These are phyloP conservation scores for Gossypium lobatum DNA, from an alignment of 441 rosid species.

Conservation along the genomic window DNA sequence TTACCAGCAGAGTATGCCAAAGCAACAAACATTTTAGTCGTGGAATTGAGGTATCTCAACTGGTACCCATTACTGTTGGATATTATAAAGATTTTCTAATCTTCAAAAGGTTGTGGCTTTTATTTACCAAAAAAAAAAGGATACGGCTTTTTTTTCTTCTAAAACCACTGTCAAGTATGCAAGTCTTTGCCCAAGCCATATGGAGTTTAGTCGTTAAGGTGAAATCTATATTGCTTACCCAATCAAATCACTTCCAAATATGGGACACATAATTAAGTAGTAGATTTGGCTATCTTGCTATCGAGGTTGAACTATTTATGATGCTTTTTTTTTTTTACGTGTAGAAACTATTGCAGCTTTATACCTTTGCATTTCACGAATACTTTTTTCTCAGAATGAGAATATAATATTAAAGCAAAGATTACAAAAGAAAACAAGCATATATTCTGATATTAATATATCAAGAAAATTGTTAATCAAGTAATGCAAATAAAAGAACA, in stretches of 20 bases:
- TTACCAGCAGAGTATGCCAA: neutral
- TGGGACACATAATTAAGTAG: neutral
- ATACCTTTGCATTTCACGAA: neutral
- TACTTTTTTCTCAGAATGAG: neutral
- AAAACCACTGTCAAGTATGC: neutral
- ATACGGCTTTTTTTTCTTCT: neutral
- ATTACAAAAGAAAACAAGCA: neutral
- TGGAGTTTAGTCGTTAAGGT: neutral
- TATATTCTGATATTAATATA: conserved; percentile 8
- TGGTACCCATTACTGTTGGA: neutral
- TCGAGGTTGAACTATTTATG: neutral
- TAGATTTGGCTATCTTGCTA: neutral
- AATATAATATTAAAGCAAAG: conserved; percentile 3
- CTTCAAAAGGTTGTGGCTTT: too few species aligned
- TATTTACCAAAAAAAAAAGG: too few species aligned
- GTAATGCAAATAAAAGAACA: neutral
- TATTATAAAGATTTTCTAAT: neutral
- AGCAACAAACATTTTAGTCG: neutral
- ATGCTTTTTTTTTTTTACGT: neutral
- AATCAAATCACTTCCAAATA: neutral
- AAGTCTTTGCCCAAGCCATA: neutral
- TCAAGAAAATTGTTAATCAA: neutral
- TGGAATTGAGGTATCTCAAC: neutral
- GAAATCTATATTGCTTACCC: neutral
- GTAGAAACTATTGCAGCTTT: neutral